phyloP scores from a whole-genome alignment of 805 yeast genomes.

The Sporopachydermia quercuum region DNA sequence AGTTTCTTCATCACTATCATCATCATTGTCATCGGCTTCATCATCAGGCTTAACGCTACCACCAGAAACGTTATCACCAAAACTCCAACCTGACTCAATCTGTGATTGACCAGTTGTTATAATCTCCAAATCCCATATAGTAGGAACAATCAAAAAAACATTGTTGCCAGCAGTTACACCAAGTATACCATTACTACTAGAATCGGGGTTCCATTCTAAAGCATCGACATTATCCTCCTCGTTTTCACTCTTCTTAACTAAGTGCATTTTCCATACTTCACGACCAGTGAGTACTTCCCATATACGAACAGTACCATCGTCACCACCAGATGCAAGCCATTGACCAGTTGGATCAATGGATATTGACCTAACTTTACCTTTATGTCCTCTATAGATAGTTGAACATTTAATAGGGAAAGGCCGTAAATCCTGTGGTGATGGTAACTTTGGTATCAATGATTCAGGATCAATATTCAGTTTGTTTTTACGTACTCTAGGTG shows the following conservation, averaged over 20 bases:
- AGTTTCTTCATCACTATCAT: constrained; percentile 21
- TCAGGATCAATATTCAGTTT: constrained; percentile 93
- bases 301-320: constrained; percentile 88
- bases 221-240: constrained; percentile 66
- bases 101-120: constrained; percentile 69
- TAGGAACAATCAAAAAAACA: constrained; percentile 71
- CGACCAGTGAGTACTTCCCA: constrained; percentile 97
- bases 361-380: constrained; percentile 65
- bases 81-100: constrained; percentile 88
- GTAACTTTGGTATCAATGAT: constrained; percentile 86
- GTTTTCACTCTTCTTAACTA: constrained; percentile 22
- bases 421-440: constrained; percentile 89
- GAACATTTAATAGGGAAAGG: constrained; percentile 93
- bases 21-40: constrained; percentile 13
- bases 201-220: constrained; percentile 82
- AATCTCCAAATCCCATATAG: constrained; percentile 74
- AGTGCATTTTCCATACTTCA: constrained; percentile 58
- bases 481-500: constrained; percentile 88
- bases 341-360: constrained; percentile 80
- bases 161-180: constrained; percentile 77
- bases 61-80: constrained; percentile 23
- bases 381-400: constrained; percentile 72
- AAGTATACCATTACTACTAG: constrained; percentile 50
- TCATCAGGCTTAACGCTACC: constrained; percentile 18
- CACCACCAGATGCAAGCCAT: constrained; percentile 96